phyloP scores from a whole-genome alignment of 768 basidiomycete species.

The Kwoniella sp. region DNA sequence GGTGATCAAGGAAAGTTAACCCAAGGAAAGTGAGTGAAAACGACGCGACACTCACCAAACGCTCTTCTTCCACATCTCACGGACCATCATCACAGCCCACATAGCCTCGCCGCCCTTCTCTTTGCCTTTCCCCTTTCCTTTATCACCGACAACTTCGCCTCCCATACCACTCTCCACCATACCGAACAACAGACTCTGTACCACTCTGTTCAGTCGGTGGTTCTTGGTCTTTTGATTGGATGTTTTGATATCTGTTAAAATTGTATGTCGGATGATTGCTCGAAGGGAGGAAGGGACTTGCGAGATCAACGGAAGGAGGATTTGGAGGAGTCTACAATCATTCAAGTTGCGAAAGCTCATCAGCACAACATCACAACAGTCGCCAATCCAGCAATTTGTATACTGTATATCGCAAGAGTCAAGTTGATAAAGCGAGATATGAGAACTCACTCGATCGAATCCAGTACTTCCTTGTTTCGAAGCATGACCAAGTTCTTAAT shows the following conservation, averaged over 20 bases:
- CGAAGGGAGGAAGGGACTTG: slow-evolving; percentile 85
- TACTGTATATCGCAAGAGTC: background rate
- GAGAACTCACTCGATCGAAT: slow-evolving; percentile 79
- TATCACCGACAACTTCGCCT: slow-evolving; percentile 76
- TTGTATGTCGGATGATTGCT: slow-evolving; percentile 86
- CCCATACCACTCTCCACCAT: slow-evolving; percentile 95
- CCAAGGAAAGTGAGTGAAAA: no score
- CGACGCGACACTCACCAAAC: slow-evolving; percentile 74
- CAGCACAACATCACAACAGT: no score
- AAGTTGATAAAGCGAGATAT: background rate
- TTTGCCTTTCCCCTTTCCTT: slow-evolving; percentile 61
- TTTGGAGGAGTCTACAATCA: slow-evolving; percentile 71
- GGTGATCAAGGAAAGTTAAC: no score
- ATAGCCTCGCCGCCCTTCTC: slow-evolving; percentile 78
- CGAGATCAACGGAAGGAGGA: slow-evolving; percentile 93
- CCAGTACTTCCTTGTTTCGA: slow-evolving; percentile 86
- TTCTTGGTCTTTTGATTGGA: slow-evolving; percentile 87
- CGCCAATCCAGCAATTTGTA: background rate
- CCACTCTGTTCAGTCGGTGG: slow-evolving; percentile 92
- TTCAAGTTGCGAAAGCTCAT: no score
- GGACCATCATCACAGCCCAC: slow-evolving; percentile 93
- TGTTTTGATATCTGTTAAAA: slow-evolving; percentile 86
- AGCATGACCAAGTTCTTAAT: slow-evolving; percentile 91
- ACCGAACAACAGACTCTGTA: slow-evolving; percentile 91
- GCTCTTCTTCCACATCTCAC: slow-evolving; percentile 90